Base-by-base conservation (phyloP, 2,329 filamentous ascomycete species). In the Exophiala aquamarina region DNA sequence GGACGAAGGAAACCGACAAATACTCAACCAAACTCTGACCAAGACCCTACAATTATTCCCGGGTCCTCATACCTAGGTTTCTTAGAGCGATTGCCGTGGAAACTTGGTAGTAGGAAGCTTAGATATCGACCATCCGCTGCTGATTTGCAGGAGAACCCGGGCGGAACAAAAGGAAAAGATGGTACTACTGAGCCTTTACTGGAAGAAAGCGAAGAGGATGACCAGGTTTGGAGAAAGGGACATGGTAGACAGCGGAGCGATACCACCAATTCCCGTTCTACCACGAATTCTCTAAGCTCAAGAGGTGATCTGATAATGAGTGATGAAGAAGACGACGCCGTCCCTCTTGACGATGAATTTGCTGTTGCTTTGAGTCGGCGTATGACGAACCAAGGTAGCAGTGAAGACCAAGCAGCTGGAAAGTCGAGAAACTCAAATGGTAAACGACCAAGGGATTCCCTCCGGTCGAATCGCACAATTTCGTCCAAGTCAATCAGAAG, bases 331-430 rank as follows among this genome's bases (percentile, higher is more conserved):
- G 91, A 95, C 65, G 92, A 97, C 67, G 92, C 92, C 1, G 82
- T 95, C n/a, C 88, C 90, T 10, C 71, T 97, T 14, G 89, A 92
- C 59, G 92, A 96, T 63, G 91, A 96, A 62, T 94, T 97, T 59
- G 88, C 90, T 2, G 84, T 95, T 64, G 82, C 84, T 3, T 75
- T 96, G 52, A 84, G 90, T 50, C 81, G 86, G 42, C 82, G 86
- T 56, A 79, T 77, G n/a, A 81, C 78, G 1, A 70, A 70, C 3
- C 64, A 72, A 21, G 49, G 47, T 10, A 72, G 71, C 33, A 72
- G 72, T 13, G 89, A 93, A 47, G 86, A 89, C 60, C 78, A 79
- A 36, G 84, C 84, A 57, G 90, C 86, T 59, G 81, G 77, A 36
- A 86, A 78, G 54, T 82, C 70, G 7, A 62, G 62, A 19, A 66